Evolutionary conservation across 148 eudicot species (phyloP).

Genomic region (Suaeda aralocaspica): DNA sequence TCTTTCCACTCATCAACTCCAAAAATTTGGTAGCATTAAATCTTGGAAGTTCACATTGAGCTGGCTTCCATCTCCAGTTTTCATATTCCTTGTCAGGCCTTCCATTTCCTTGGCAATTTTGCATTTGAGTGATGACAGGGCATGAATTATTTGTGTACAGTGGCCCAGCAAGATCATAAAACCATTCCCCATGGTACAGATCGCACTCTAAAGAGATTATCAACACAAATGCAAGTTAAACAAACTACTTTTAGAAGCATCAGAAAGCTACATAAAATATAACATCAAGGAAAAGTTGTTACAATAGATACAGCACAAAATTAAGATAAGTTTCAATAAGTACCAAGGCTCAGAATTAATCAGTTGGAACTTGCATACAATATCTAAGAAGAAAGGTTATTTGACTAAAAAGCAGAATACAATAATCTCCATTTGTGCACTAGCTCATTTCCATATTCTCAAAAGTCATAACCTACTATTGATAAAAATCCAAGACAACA

Average conservation of each 20-base stretch:
- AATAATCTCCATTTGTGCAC: not conserved
- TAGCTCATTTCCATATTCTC: not conserved
- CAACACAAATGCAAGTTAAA: constrained; percentile 12
- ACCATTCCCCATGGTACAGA: constrained; percentile 88
- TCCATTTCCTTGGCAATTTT: constrained; percentile 96
- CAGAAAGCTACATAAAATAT: not conserved
- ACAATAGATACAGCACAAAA: not conserved
- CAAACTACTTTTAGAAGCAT: not conserved
- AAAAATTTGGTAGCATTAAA: constrained; percentile 65
- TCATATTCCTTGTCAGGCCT: constrained; percentile 96
- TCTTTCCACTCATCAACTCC: constrained; percentile 82
- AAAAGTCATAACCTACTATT: too few relatives aligned
- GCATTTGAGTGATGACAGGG: constrained; percentile 80
- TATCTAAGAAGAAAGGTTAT: not conserved
- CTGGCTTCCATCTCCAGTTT: constrained; percentile 90
- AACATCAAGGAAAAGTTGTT: not conserved
- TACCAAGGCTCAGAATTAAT: not conserved
- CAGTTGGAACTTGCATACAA: not conserved
- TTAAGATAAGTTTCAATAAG: not conserved
- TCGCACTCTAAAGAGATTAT: constrained; percentile 56
- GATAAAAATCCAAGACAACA: too few relatives aligned
- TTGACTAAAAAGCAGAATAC: not conserved
- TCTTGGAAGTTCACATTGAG: constrained; percentile 75
- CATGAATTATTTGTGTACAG: constrained; percentile 74
- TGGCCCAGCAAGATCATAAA: constrained; percentile 66